Evolutionary conservation across 306 rosid species (phyloP).

Genomic region (Medicago lupulina): DNA sequence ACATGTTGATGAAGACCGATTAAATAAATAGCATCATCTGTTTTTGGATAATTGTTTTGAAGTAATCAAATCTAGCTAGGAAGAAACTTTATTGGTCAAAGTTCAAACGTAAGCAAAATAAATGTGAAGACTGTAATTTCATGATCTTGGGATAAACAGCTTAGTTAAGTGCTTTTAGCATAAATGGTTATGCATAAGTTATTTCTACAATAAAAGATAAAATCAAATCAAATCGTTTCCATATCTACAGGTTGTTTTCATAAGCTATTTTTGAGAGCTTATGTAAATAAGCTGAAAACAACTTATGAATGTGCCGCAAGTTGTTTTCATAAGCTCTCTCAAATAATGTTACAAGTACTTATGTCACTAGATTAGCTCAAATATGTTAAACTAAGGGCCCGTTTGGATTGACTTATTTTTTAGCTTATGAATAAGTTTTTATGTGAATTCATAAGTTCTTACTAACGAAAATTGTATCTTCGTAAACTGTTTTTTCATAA

Average conservation of each 20-base stretch:
- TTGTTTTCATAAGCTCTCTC: background rate
- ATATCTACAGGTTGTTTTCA: background rate
- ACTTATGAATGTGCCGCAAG: background rate
- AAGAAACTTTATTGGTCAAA: background rate
- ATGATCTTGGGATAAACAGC: background rate
- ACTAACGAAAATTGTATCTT: no score
- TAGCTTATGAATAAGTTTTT: no score
- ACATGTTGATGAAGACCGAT: conserved; percentile 13
- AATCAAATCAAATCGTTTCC: background rate
- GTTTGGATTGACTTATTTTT: no score
- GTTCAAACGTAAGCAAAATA: conserved; percentile 10
- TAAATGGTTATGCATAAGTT: background rate
- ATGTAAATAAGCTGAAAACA: background rate
- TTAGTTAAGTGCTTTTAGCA: background rate
- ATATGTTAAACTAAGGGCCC: no score
- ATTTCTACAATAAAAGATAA: background rate
- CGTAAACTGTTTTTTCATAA: no score
- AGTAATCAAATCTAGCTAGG: conserved; percentile 15
- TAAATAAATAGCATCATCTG: conserved; percentile 24
- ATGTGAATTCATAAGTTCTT: no score
- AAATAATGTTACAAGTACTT: background rate
- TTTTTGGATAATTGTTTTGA: conserved; percentile 6
- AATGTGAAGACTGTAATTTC: conserved; percentile 7
- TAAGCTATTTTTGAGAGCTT: background rate
- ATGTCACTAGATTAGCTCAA: background rate